phyloP scores from a whole-genome alignment of 1,139 yeast genomes.

The Hyphopichia burtonii region DNA sequence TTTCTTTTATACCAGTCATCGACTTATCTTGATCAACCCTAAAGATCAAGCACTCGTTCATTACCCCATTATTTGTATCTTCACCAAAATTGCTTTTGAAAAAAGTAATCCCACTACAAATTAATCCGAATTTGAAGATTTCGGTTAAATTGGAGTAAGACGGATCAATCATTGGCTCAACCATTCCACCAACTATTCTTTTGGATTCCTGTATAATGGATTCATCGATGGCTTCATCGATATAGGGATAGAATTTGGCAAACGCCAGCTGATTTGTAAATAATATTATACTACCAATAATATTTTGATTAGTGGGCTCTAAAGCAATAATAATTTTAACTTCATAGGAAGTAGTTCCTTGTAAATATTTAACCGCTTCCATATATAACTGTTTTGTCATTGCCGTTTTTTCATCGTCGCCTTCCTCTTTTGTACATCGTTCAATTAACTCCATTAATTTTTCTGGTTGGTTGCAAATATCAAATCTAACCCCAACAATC shows the following conservation, averaged over 20 bases:
- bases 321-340: constrained; percentile 55
- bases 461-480: constrained; percentile 46
- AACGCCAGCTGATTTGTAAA: constrained; percentile 50
- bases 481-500: constrained; percentile 60
- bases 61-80: constrained; percentile 14
- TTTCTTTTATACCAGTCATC: constrained; percentile 36
- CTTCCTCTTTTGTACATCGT: constrained; percentile 4
- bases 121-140: constrained; percentile 55
- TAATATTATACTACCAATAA: constrained; percentile 55
- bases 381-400: constrained; percentile 16
- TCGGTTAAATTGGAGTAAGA: constrained; percentile 54
- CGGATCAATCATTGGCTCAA: constrained; percentile 58
- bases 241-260: constrained; percentile 53
- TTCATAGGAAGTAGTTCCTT: constrained; percentile 22
- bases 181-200: constrained; percentile 49
- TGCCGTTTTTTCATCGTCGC: constrained; percentile 7
- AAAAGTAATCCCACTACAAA: constrained; percentile 59
- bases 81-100: constrained; percentile 40
- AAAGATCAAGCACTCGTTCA: constrained; percentile 37
- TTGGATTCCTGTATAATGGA: constrained; percentile 7
- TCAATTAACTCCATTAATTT: constrained; percentile 39
- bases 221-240: constrained; percentile 26
- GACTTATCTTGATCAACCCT: constrained; percentile 41
- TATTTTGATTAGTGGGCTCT: constrained; percentile 53
- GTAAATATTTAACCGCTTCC: constrained; percentile 24